Conservation (phyloP, 805 yeast genomes). For the Candida pini region DNA sequence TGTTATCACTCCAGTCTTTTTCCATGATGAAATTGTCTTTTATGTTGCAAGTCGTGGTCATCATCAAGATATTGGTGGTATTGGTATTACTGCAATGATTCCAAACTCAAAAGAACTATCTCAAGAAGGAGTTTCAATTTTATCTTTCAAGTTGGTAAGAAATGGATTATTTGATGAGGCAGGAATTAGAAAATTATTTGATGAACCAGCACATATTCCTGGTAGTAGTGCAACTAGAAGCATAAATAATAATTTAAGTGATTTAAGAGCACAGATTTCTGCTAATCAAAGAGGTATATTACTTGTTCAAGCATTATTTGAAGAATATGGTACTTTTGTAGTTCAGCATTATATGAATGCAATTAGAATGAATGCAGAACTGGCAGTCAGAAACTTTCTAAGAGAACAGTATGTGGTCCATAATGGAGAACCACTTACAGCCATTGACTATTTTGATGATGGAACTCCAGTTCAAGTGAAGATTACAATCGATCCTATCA, state of each 20-base stretch:
- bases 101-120: conserved; percentile 45
- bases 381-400: conserved; percentile 32
- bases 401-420: conserved; percentile 34
- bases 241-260: conserved; percentile 45
- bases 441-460: conserved; percentile 47
- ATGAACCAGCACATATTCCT: conserved; percentile 41
- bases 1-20: conserved; percentile 48
- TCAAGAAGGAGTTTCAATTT: conserved; percentile 51
- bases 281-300: conserved; percentile 45
- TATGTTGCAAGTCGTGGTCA: conserved; percentile 56
- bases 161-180: conserved; percentile 46
- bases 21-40: conserved; percentile 37
- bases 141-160: conserved; percentile 41
- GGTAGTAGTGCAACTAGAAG: conserved; percentile 53
- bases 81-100: conserved; percentile 50
- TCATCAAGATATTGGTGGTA: conserved; percentile 57
- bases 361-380: conserved; percentile 37
- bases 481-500: conserved; percentile 34
- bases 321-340: conserved; percentile 34
- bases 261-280: conserved; percentile 39
- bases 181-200: conserved; percentile 38
- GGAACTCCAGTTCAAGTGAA: conserved; percentile 44
- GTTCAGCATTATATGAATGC: conserved; percentile 41
- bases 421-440: conserved; percentile 30
- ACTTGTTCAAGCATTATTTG: conserved; percentile 34